phyloP scores from a whole-genome alignment of 1,284 basidiomycete genomes.

The Coniophora puteana region DNA sequence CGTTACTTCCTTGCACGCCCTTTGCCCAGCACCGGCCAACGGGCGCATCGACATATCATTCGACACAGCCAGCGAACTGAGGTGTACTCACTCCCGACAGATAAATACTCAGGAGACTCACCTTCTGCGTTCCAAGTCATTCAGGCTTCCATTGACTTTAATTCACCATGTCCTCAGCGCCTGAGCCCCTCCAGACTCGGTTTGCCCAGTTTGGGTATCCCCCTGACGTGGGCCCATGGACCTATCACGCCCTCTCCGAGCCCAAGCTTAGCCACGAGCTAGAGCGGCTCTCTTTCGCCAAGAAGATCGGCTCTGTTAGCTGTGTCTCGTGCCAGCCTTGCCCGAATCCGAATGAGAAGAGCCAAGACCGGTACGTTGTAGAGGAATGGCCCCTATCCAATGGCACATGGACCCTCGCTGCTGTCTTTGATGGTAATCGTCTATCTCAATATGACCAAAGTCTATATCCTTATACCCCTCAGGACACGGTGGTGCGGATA shows the following conservation, averaged over 20 bases:
- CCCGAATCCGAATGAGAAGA: conserved; percentile 11
- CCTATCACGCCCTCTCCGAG: conserved; percentile 10
- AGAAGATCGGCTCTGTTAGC: conserved; percentile 13
- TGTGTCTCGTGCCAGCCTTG: conserved; percentile 28
- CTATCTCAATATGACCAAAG: background rate
- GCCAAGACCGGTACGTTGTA: conserved; percentile 28
- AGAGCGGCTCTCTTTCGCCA: conserved; percentile 9
- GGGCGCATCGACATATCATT: too few relatives aligned
- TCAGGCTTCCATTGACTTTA: too few relatives aligned
- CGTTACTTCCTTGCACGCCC: too few relatives aligned
- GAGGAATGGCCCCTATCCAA: conserved; percentile 20
- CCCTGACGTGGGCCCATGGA: conserved; percentile 8
- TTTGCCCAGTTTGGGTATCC: conserved; percentile 1
- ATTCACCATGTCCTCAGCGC: background rate
- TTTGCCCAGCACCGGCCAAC: too few relatives aligned
- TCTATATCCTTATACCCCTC: conserved; percentile 2
- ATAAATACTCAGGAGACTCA: too few relatives aligned
- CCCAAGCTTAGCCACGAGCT: conserved; percentile 12
- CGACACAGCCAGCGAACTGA: too few relatives aligned
- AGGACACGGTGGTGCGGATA: conserved; percentile 28
- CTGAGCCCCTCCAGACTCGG: background rate
- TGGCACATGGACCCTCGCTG: conserved; percentile 24
- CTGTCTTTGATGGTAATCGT: conserved; percentile 28
- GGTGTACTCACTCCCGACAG: too few relatives aligned
- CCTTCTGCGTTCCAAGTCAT: too few relatives aligned